Conservation (phyloP, 352 stramenopile genomes). For the Phytophthora fragariae region DNA sequence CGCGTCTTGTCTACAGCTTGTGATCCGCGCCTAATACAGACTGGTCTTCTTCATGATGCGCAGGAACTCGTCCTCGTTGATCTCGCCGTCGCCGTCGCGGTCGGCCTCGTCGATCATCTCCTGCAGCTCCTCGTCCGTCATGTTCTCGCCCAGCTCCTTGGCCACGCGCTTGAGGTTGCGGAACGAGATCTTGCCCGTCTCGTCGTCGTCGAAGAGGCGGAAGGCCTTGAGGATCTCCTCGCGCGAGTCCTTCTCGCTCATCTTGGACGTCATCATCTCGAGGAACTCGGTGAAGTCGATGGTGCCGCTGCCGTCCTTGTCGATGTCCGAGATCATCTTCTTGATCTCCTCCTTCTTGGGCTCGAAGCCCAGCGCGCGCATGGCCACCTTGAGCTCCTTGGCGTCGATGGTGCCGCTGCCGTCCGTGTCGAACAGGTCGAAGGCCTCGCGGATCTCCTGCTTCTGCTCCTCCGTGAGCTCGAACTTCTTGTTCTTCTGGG, state of each 20-base stretch:
- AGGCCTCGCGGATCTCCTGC: conserved; percentile 95
- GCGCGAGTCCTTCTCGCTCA: conserved; percentile 96
- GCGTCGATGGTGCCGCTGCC: conserved; percentile 95
- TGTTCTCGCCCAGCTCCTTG: conserved; percentile 97
- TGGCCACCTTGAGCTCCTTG: conserved; percentile 96
- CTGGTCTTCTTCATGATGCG: conserved; percentile 98
- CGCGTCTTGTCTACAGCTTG: conserved; percentile 8
- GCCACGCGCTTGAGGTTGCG: conserved; percentile 97
- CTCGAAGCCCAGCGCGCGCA: conserved; percentile 97
- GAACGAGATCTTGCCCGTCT: conserved; percentile 97
- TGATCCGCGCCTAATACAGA: conserved; percentile 56
- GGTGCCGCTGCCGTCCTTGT: conserved; percentile 94
- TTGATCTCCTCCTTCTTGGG: conserved; percentile 98
- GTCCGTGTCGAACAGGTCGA: conserved; percentile 98
- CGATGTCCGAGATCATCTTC: conserved; percentile 97
- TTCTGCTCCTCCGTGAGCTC: conserved; percentile 95
- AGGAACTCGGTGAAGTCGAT: conserved; percentile 99
- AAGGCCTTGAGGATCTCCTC: conserved; percentile 99
- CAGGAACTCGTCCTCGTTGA: conserved; percentile 97
- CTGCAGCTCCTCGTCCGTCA: conserved; percentile 97
- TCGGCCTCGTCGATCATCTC: conserved; percentile 99
- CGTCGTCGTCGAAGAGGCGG: conserved; percentile 97
- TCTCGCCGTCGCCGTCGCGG: conserved; percentile 95
- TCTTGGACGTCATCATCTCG: conserved; percentile 98
- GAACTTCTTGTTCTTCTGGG: conserved; percentile 86